phyloP scores from a whole-genome alignment of 75 land plant genomes.

The Picea sitchensis region DNA sequence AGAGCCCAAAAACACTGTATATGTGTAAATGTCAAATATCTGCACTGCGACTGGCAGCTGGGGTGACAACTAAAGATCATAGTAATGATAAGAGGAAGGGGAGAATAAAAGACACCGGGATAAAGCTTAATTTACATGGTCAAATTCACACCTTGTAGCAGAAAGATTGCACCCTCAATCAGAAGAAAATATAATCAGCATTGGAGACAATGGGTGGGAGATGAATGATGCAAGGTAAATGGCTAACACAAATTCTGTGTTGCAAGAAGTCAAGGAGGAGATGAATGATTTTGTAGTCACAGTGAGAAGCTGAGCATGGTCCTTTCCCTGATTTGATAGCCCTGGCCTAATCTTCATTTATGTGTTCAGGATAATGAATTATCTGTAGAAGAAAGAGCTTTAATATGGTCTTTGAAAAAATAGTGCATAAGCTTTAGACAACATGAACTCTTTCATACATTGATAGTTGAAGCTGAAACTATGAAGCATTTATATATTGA shows the following conservation, averaged over 20 bases:
- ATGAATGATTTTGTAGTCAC: neutral
- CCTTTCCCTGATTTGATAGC: too few relatives aligned
- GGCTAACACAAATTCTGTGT: neutral
- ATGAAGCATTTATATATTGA: too few relatives aligned
- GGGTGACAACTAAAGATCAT: neutral
- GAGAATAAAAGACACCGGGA: neutral
- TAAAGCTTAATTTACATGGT: neutral
- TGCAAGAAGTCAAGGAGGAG: neutral
- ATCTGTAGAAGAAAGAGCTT: too few relatives aligned
- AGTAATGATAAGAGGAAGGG: neutral
- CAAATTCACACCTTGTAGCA: neutral
- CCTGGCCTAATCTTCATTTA: too few relatives aligned
- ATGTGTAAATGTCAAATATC: neutral
- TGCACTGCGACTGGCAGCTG: neutral
- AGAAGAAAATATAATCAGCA: neutral
- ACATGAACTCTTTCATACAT: too few relatives aligned
- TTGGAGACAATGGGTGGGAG: neutral
- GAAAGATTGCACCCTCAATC: neutral
- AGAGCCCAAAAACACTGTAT: neutral
- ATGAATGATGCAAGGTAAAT: neutral
- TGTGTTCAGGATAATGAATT: too few relatives aligned
- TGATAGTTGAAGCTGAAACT: too few relatives aligned
- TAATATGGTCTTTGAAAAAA: too few relatives aligned
- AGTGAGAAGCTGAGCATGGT: neutral
- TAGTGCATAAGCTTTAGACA: too few relatives aligned